Evolutionary conservation across 2,329 filamentous ascomycete species (phyloP).

Genomic region (Trichoderma sp.): DNA sequence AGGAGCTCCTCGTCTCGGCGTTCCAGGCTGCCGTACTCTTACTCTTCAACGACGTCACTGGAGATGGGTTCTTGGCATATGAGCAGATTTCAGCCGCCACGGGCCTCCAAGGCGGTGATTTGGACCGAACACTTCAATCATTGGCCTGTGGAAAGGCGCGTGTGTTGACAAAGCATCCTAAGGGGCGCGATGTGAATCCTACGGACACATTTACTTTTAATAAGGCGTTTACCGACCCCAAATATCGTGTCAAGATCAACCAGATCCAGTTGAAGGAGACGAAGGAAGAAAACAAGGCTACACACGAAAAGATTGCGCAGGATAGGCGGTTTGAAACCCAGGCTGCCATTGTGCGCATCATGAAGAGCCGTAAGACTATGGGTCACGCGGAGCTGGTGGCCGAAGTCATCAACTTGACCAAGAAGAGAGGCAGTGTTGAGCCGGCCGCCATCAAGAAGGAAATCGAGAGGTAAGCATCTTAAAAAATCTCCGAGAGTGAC

Average conservation of each 20-base stretch:
- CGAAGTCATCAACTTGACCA: constrained; percentile 89
- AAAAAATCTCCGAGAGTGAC: no score
- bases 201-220: constrained; percentile 88
- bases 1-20: constrained; percentile 86
- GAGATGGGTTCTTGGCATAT: constrained; percentile 67
- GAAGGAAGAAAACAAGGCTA: constrained; percentile 89
- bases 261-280: constrained; percentile 98
- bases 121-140: constrained; percentile 89
- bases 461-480: constrained; percentile 75
- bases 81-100: constrained; percentile 71
- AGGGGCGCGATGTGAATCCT: constrained; percentile 72
- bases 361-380: constrained; percentile 91
- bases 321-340: constrained; percentile 96
- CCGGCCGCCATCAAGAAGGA: constrained; percentile 90
- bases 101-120: constrained; percentile 71
- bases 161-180: constrained; percentile 81
- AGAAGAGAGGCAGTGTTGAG: constrained; percentile 80
- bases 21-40: constrained; percentile 90
- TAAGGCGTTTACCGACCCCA: constrained; percentile 70
- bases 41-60: constrained; percentile 72
- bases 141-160: constrained; percentile 87
- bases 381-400: constrained; percentile 82
- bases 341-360: constrained; percentile 92
- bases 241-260: constrained; percentile 95
- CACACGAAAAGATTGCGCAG: constrained; percentile 82